Base-by-base conservation (phyloP, 2,329 filamentous ascomycete genomes). In the Uncinocarpus reesii region DNA sequence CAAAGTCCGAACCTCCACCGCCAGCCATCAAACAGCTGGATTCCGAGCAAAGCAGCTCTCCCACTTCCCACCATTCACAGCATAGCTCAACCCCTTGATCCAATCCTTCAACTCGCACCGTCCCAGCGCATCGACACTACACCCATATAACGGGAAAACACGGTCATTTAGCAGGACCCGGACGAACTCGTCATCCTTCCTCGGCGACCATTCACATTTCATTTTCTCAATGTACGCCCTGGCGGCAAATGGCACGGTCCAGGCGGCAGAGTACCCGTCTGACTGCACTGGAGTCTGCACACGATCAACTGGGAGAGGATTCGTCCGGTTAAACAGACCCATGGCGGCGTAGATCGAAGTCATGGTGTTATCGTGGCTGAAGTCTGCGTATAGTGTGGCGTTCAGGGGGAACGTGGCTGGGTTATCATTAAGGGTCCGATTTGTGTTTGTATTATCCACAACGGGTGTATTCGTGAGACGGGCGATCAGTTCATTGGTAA, bases 351-450 rank as follows among this genome's bases (percentile, higher is more conserved):
- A 84, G 5, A 93, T 79, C 6, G 77, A 76, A 24, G 78, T 79
- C 80, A 95, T 87, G 60, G 84, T 81, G 63, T 93, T 95, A 66
- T 95, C 89, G 65, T 95, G 89, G 53, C 81, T 86, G 61, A 95
- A 95, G 65, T 95, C 89, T 0, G 86, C 88, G 60, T 93, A 95
- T 1, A 95, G 67, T 8, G 68, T 68, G 36, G 70, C 66, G 52
- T 76, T 73, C 0, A 94, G 69, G 0, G 89, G 88, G 59, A 95
- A 95, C 0, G 84, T 89, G 5, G 65, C 61, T 0, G 75, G 67
- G 50, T 79, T 72, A 4, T 69, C 68, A 62, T 93, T 85, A 0
- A 95, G 74, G 0, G 88, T 94, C 29, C 69, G 71, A 64, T 95
- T 95, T 4, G 82, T 86, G 47, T 73, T 80, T 0, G 87, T 94